Base-by-base conservation (phyloP, 2,329 filamentous ascomycete genomes). In the Exophiala aquamarina region DNA sequence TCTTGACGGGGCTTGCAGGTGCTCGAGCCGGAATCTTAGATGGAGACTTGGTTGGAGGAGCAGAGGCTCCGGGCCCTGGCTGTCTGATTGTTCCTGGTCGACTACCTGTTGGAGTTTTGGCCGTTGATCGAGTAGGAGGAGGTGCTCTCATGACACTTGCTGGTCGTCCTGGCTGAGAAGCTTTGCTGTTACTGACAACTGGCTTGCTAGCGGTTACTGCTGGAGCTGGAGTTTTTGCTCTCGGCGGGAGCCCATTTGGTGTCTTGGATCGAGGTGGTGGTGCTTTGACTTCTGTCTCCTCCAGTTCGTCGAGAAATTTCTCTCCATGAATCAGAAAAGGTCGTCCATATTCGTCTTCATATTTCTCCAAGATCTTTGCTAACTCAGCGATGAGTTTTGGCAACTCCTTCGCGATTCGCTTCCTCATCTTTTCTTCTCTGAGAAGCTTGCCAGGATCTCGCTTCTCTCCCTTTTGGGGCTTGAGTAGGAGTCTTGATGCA, bases 381-480 rank as follows among this genome's bases (percentile, higher is more conserved):
- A 98, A 72, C n/a, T 97, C 90, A 1, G 78, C 79, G 48, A 92
- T 84, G 34, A 98, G 78, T 72, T 95, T 97, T 46, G 93, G 93
- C 21, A 98, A 75, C 63, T 98, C 93, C 68, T 97, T 98, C 19
- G 91, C 81, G 53, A 98, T 96, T 48, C 91, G 81, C 79, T 98
- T 98, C 50, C 93, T 84, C 89, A 95, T 95, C 78, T 97, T 98
- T 72, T 98, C 93, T 65, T 98, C 93, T 21, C 93, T 81, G 42
- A 98, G 76, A 13, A 98, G 77, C 70, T 95, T 93, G 41, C 90
- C 92, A 2, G 93, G 93, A 63, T 98, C 93, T 54, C 94, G 87
- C 68, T 85, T 89, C 72, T 97, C 92, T 44, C 92, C 92, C 71
- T 95, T 95, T 58, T 89, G 85, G 2, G 91, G 91, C 51, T 92